phyloP scores from a whole-genome alignment of 805 yeast species.

The Zygoascus bituminiphila region DNA sequence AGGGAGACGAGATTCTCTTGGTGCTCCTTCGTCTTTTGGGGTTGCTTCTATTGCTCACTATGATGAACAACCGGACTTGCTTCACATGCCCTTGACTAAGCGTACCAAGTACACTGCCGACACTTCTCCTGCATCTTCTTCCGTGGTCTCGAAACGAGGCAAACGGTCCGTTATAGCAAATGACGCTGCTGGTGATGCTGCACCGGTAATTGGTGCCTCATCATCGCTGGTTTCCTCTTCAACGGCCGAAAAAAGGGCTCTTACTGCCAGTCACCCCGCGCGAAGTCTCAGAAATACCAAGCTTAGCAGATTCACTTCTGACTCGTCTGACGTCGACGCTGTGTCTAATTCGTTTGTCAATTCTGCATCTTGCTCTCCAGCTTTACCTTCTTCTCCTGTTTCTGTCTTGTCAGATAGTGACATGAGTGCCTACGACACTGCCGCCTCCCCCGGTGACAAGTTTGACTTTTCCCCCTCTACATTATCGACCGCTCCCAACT shows the following conservation, averaged over 20 bases:
- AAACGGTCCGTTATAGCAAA: not conserved
- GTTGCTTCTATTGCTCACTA: not conserved
- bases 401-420: not conserved
- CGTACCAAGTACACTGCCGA: not conserved
- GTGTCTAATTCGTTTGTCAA: not conserved
- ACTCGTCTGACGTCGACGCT: not conserved
- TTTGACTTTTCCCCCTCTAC: not conserved
- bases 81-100: not conserved
- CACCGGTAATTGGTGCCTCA: not conserved
- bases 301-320: not conserved
- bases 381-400: not conserved
- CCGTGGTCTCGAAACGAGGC: not conserved
- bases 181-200: not conserved
- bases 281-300: not conserved
- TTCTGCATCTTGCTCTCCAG: not conserved
- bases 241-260: not conserved
- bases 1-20: not conserved
- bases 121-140: not conserved
- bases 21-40: not conserved
- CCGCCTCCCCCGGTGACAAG: not conserved
- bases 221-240: not conserved
- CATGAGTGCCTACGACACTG: slow-evolving; percentile 4
- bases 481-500: not conserved
- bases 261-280: not conserved
- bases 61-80: too few species aligned